These are phyloP conservation scores for Amanita pallidorosea DNA, from an alignment of 768 basidiomycete species.

Conservation along the genomic window DNA sequence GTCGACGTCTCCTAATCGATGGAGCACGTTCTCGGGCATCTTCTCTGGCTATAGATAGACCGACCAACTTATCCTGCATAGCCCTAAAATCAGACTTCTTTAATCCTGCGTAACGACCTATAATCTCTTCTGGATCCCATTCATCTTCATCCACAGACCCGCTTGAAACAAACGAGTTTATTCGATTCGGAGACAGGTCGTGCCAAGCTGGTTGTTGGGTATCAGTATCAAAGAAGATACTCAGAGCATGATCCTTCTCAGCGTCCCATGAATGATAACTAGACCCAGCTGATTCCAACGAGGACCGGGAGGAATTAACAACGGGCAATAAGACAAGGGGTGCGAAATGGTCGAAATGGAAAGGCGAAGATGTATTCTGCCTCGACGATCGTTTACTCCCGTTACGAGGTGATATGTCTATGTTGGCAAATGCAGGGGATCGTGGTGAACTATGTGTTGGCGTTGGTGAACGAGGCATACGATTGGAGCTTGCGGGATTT, in stretches of 20 bases:
- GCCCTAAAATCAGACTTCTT: constrained; percentile 57
- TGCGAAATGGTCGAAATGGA: constrained; percentile 39
- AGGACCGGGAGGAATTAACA: constrained; percentile 68
- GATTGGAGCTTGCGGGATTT: constrained; percentile 27
- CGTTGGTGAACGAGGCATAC: constrained; percentile 47
- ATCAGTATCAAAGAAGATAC: constrained; percentile 43
- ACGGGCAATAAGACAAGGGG: constrained; percentile 61
- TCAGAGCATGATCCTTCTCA: constrained; percentile 43
- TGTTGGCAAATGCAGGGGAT: constrained; percentile 43
- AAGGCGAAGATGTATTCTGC: constrained; percentile 44
- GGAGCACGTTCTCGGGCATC: constrained; percentile 53
- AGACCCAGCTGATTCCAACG: constrained; percentile 70
- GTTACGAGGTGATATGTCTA: constrained; percentile 29
- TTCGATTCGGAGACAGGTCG: constrained; percentile 34
- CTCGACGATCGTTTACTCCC: constrained; percentile 41
- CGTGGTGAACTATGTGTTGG: constrained; percentile 51
- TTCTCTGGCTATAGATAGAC: constrained; percentile 46
- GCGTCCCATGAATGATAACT: constrained; percentile 80
- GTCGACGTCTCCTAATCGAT: constrained; percentile 61
- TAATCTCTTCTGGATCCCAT: constrained; percentile 54
- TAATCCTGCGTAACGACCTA: constrained; percentile 56
- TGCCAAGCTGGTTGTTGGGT: constrained; percentile 47
- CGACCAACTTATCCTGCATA: constrained; percentile 72
- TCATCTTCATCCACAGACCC: constrained; percentile 33
- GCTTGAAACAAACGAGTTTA: constrained; percentile 36